Base-by-base conservation (phyloP, 352 stramenopile genomes). In the Pythium graminicola region DNA sequence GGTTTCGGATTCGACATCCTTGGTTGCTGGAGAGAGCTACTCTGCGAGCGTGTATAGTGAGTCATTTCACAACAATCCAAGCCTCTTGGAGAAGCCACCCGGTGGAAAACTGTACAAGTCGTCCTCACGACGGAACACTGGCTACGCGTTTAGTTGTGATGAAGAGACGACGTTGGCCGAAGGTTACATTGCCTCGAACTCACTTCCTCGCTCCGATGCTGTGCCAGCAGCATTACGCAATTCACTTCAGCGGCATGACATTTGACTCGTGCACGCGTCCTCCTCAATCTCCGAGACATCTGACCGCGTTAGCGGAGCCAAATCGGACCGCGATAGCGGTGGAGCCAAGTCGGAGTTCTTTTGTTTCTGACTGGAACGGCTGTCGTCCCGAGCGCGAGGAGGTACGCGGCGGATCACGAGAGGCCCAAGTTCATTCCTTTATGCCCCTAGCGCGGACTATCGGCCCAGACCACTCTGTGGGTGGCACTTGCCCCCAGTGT, bases 181-280 rank as follows among this genome's bases (percentile, higher is more conserved):
- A 65, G 88, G 76, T 56, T 89, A 89, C 63, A 91, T 91, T 41
- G 81, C 81, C 16, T 89, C 81, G 13, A 89, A 86, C 57, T 86
- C 75, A 57, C 54, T 85, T 44, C 72, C 72, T n/a, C 66, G 71
- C 23, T 85, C 78, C 17, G 73, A 89, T 20, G 78, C 78, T 33
- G 70, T 86, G 42, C 70, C 72, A 8, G 72, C 72, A 10, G 78
- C 78, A 11, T 70, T 84, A 48, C 75, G 78, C 33, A 86, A 86
- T 47, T 86, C 78, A 14, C 60, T 50, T 17, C 23, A 48, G 19
- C 54, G 54, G 33, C 54, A 61, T 22, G 54, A 61, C 24, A 50
- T 55, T 43, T 54, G 45, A 61, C 54, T 61, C 16, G 26, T 50
- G 27, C 47, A 54, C 47, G 45, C 54, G 38, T 53, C 45, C 54